phyloP scores from a whole-genome alignment of 345 rosid species.

The Populus tremula region DNA sequence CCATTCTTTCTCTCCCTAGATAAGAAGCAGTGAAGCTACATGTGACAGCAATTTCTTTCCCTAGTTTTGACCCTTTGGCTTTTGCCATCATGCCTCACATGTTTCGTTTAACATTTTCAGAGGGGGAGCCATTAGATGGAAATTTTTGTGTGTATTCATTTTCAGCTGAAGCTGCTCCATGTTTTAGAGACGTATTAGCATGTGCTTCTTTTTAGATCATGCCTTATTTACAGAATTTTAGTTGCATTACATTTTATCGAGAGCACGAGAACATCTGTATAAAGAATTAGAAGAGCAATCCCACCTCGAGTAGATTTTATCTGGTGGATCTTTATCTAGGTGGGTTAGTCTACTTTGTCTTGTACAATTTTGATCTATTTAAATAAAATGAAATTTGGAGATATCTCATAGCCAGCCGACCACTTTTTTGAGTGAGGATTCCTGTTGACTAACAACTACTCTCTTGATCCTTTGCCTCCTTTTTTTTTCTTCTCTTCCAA shows the following conservation, averaged over 20 bases:
- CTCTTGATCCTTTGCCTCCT: no score
- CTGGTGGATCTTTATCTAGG: background rate
- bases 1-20: background rate
- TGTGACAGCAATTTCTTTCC: background rate
- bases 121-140: conserved; percentile 4
- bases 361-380: no score
- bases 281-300: background rate
- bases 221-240: background rate
- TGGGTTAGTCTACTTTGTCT: no score
- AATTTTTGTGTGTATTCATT: conserved; percentile 5
- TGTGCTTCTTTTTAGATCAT: background rate
- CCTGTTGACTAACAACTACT: no score
- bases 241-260: background rate
- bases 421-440: no score
- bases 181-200: background rate
- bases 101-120: background rate
- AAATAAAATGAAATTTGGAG: no score
- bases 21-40: background rate
- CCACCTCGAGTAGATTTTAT: background rate
- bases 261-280: background rate
- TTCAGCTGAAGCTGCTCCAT: background rate
- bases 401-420: no score
- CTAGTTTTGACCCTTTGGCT: background rate
- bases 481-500: no score
- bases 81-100: background rate